Base-by-base conservation (phyloP, 768 basidiomycete species). In the Lanmaoa rubissima region DNA sequence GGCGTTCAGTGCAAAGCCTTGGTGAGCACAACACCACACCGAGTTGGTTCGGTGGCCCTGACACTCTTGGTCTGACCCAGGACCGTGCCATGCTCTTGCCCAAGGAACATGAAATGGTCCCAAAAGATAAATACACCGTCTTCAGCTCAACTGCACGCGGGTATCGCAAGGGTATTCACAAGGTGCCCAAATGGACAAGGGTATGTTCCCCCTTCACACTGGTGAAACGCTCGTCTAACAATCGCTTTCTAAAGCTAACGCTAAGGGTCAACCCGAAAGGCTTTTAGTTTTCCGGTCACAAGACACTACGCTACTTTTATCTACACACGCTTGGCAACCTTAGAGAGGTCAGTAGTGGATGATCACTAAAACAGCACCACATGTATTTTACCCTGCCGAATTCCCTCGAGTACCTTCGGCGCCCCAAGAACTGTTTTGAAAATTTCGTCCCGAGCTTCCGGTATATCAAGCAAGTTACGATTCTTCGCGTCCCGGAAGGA, bases 171-270 rank as follows among this genome's bases (percentile, higher is more conserved):
- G 90, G 92, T 26, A 93, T 97, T 48, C 95, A 98, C 76, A 95
- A 95, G 67, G 90, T 96, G 28, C 95, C 95, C n/a, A 96, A 97
- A 69, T 98, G 88, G 85, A 97, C 95, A 48, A 81, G 92, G 73
- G 94, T 95, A 62, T 57, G 88, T 76, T 28, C 34, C 5, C 26
- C 24, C 21, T 36, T 43, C 54, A 34, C 35, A 11, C 13, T 45
- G 47, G 28, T 19, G 19, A 41, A 51, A 49, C 4, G 35, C 44
- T 16, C 31, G 40, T 43, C 46, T 62, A 43, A 59, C 45, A 60
- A 19, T 60, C 57, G 32, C 43, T 31, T 31, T 53, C 47, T 55
- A 24, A 66, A 94, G 95, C 70, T 94, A 58, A 94, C 95, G 34
- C 79, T 90, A 5, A 78, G 95, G 65, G 85, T 85, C 40, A 97